Base-by-base conservation (phyloP, 1,139 yeast genomes). In the Taiozyma onychis region DNA sequence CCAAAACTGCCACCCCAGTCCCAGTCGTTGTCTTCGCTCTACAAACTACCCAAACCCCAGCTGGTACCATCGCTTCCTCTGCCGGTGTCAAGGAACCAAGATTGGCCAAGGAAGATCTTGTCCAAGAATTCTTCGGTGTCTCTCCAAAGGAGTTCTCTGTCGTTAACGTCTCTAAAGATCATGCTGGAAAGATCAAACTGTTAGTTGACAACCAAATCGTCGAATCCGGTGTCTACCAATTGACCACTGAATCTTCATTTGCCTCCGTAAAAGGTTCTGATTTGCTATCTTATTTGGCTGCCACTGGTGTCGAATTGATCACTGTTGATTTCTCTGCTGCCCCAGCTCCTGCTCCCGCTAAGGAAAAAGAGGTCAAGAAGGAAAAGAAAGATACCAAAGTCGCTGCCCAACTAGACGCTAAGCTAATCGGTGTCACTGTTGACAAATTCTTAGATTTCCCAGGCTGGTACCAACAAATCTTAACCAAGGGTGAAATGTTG, bases 401-500 rank as follows among this genome's bases (percentile, higher is more conserved):
- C 44, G 67, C 76, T 44, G 83, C 86, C 49, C 80, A 81, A 59
- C 71, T 86, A 58, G 96, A 89, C 66, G 96, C 97, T 51, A 93
- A 93, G 63, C 76, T 93, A 64, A 89, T 93, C 61, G 99, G 99
- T 69, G 91, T 95, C 67, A 95, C 98, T 45, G 95, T 87, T 48
- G 96, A 90, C 69, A 95, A 93, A 74, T 79, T 84, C 55, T 77
- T 81, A 64, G 99, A 95, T 67, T 95, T 95, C 76, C 83, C 99
- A 54, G 83, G 90, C 49, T 95, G 99, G 99, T 95, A 93, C 75
- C 90, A 91, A 59, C 98, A 95, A 75, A 86, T 95, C 53, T 78
- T 90, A 57, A 86, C 93, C 63, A 95, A 95, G 75, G 95, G 97
- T 70, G 99, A 95, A 72, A 88, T 95, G 96, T 78, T 95, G 66